Conservation (phyloP, 352 stramenopile species). For the Pythium brachiatum region DNA sequence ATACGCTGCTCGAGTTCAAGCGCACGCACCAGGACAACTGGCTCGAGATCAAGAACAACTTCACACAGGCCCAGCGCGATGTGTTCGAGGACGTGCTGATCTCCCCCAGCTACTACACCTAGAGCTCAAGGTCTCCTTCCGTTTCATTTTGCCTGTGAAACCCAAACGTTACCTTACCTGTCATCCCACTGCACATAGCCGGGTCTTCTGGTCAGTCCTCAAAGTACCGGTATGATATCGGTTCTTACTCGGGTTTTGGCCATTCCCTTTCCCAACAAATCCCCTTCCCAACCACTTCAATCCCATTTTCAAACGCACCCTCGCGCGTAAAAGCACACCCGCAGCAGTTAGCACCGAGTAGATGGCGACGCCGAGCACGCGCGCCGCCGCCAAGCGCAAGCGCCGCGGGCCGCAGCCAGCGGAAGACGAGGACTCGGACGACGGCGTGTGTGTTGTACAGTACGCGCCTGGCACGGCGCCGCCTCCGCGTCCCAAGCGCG, state of each 20-base stretch:
- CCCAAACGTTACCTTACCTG: no score
- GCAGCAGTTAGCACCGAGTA: background rate
- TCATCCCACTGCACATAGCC: background rate
- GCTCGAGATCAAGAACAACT: constrained; percentile 65
- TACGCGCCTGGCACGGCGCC: background rate
- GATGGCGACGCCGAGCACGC: background rate
- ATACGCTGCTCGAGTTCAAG: constrained; percentile 82
- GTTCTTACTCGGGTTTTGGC: background rate
- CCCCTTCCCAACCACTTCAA: background rate
- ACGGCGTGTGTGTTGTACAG: background rate
- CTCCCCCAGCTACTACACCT: constrained; percentile 72
- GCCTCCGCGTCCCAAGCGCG: background rate
- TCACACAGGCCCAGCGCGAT: constrained; percentile 58
- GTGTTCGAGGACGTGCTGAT: constrained; percentile 79
- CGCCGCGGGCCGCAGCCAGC: background rate
- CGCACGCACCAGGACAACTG: constrained; percentile 84
- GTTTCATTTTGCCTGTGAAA: no score
- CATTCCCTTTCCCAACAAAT: background rate
- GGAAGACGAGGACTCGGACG: background rate
- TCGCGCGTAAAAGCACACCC: no score
- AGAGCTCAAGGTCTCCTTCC: no score
- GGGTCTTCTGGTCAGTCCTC: no score
- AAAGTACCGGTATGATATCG: background rate
- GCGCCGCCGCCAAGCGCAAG: constrained; percentile 2
- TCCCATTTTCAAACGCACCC: no score